Evolutionary conservation across 2,329 filamentous ascomycete species (phyloP).

Genomic region (Trichoderma pleuroti): DNA sequence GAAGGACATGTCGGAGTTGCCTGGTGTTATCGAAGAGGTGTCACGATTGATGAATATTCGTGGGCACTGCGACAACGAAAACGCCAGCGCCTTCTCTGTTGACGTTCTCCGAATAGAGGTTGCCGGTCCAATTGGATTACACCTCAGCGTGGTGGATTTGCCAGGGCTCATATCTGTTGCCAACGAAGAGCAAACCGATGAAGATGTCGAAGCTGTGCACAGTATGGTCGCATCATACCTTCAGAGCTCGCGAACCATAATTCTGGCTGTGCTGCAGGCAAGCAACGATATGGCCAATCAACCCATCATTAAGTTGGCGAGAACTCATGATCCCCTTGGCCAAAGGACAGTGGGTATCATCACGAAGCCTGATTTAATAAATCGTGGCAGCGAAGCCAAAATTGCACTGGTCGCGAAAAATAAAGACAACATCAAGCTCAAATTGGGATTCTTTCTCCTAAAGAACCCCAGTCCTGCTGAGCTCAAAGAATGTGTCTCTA

Average conservation of each 20-base stretch:
- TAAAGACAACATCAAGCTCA: background rate
- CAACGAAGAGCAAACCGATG: background rate
- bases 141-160: conserved; percentile 9
- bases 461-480: background rate
- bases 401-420: background rate
- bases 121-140: background rate
- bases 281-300: background rate
- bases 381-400: background rate
- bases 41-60: background rate
- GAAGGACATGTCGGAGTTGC: background rate
- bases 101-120: conserved; percentile 6
- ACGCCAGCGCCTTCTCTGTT: background rate
- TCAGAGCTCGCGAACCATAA: background rate
- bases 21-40: background rate
- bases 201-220: background rate
- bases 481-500: background rate
- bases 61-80: background rate
- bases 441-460: background rate
- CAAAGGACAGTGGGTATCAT: background rate
- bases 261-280: background rate
- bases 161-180: background rate
- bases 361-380: conserved; percentile 3
- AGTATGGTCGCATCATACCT: background rate
- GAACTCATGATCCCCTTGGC: background rate
- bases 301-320: background rate